phyloP scores from a whole-genome alignment of 75 land plant species.

The Ceratopteris richardii region DNA sequence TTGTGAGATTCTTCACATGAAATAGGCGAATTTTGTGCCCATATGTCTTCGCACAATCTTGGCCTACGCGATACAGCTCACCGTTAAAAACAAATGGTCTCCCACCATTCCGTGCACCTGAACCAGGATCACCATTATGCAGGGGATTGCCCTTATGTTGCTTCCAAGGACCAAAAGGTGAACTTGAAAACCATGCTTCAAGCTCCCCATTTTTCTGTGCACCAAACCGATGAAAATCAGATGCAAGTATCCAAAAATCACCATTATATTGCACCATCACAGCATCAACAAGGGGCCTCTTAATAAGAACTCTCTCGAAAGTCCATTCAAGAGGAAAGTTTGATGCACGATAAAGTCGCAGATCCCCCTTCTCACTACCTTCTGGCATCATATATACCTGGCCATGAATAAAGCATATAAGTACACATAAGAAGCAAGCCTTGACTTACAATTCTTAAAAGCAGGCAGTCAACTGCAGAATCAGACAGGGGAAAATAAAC shows the following conservation, averaged over 20 bases:
- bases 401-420: constrained; percentile 2
- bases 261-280: constrained; percentile 44
- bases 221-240: constrained; percentile 62
- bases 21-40: constrained; percentile 56
- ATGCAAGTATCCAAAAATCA: constrained; percentile 76
- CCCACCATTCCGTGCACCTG: constrained; percentile 89
- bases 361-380: constrained; percentile 63
- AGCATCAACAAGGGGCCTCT: constrained; percentile 74
- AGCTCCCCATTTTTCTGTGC: constrained; percentile 68
- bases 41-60: constrained; percentile 85
- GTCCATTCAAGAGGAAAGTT: constrained; percentile 77
- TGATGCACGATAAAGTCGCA: constrained; percentile 71
- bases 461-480: too few relatives aligned
- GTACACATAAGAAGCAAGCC: not conserved
- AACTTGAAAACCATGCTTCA: constrained; percentile 70
- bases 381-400: constrained; percentile 98
- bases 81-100: constrained; percentile 71
- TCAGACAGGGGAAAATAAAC: too few relatives aligned
- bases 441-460: not conserved
- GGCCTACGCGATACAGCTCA: constrained; percentile 66
- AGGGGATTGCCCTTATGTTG: constrained; percentile 79
- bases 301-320: constrained; percentile 52
- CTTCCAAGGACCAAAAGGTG: constrained; percentile 71
- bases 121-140: constrained; percentile 42
- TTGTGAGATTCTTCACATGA: constrained; percentile 50